Percentiles rank a stretch among this genome's conserved stretches.
These are phyloP conservation scores for Phytophthora syringae DNA, from an alignment of 352 stramenopile species.

Conservation along the genomic window DNA sequence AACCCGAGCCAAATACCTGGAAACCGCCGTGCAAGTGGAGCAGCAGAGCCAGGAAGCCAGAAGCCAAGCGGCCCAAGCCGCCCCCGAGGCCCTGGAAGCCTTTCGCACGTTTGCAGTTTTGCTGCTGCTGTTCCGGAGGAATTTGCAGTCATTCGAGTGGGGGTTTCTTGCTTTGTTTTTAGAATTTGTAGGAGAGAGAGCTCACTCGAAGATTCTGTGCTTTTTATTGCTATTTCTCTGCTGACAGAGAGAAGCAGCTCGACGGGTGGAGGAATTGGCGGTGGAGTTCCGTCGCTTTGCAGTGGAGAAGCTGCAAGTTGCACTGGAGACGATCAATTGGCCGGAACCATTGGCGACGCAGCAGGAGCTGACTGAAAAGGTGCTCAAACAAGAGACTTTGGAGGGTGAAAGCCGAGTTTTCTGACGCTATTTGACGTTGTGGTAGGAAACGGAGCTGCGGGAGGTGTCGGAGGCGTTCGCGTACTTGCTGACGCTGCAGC, in stretches of 20 bases:
- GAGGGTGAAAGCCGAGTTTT: constrained; percentile 1
- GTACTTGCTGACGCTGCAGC: constrained; percentile 66
- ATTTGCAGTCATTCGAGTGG: constrained; percentile 56
- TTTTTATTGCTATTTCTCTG: constrained; percentile 5
- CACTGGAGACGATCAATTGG: constrained; percentile 57
- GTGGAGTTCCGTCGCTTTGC: constrained; percentile 56
- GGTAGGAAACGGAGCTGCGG: constrained; percentile 32
- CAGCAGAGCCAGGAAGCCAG: constrained; percentile 53
- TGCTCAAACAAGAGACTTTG: constrained; percentile 8
- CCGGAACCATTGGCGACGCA: constrained; percentile 40
- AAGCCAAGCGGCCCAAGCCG: constrained; percentile 45
- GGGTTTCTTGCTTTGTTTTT: constrained; percentile 8
- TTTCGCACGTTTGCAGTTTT: constrained; percentile 52
- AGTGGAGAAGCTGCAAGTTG: constrained; percentile 56
- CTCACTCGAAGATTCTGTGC: neutral
- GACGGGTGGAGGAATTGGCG: constrained; percentile 53
- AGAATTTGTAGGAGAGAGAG: neutral
- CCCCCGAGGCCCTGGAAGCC: constrained; percentile 45
- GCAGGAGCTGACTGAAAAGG: constrained; percentile 44
- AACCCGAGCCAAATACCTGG: constrained; percentile 51
- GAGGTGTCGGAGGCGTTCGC: constrained; percentile 50
- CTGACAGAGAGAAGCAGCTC: constrained; percentile 48
- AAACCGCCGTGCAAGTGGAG: constrained; percentile 60
- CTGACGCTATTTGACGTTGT: constrained; percentile 9
- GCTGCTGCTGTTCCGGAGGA: constrained; percentile 46